Base-by-base conservation (phyloP, 257 asterid species). In the Penstemon davidsonii region DNA sequence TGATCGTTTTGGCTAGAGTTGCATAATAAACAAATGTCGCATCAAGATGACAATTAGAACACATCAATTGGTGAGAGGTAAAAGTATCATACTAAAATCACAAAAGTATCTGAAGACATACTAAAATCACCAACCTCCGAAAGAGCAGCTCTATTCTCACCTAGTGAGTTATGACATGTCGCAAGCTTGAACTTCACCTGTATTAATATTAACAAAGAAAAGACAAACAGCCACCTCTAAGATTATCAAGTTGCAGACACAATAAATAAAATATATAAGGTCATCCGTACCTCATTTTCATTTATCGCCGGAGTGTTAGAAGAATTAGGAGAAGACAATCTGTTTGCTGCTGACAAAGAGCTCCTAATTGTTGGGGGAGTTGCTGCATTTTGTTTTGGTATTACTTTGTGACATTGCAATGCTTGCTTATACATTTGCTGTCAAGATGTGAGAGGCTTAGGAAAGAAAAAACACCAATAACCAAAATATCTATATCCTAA, bases 131-230 rank as follows among this genome's bases (percentile, higher is more conserved):
- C 69, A 73, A 94, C 99, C 99, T 94, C 96, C 47, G 79, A 77
- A 58, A 94, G 84, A 67, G 99, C 96, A 60, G 88, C 88, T 79
- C 84, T 84, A 76, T 62, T 84, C 76, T 94, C 97, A 64, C 87
- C 89, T 51, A 94, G 85, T 33, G 82, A 85, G 81, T 75, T 77
- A 71, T 85, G 82, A 39, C 96, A 90, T 11, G 84, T 79, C 46
- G 97, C 96, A 73, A 94, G 81, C 83, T 83, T 94, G 83, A 88
- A 91, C 84, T 84, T 94, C 77, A 94, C 92, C 99, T 94, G 83
- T 54, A 52, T 59, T 70, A 36, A 50, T 68, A 69, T 63, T 63
- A 72, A 39, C 36, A 72, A 15, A 60, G 58, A 66, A 56, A 63
- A 66, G 40, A 55, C 36, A 57, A 33, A 50, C 55, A 38, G 71